phyloP scores from a whole-genome alignment of 2,329 filamentous ascomycete genomes.

The Venturia nashicola region DNA sequence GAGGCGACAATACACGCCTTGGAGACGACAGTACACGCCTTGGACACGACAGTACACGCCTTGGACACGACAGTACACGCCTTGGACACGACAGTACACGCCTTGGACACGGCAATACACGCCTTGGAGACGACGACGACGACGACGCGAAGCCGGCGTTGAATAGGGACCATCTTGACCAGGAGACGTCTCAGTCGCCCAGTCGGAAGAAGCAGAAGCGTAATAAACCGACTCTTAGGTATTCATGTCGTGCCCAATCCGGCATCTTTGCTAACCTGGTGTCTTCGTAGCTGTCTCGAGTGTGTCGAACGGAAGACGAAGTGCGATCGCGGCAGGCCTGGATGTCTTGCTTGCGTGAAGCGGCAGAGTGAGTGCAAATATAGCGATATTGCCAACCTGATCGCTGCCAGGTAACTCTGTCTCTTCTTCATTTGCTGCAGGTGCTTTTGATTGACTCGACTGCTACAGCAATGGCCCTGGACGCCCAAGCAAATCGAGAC shows the following conservation, averaged over 20 bases:
- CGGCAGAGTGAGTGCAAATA: conserved; percentile 65
- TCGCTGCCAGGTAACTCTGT: conserved; percentile 48
- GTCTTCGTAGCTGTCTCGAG: background rate
- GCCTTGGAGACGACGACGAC: background rate
- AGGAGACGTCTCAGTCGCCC: background rate
- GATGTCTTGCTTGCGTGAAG: conserved; percentile 50
- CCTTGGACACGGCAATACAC: no score
- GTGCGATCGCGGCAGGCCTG: conserved; percentile 62
- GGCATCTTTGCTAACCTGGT: background rate
- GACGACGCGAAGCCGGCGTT: background rate
- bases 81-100: no score
- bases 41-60: no score
- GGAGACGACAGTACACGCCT: no score
- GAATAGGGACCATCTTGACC: background rate
- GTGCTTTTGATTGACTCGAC: background rate
- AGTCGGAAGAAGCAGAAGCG: conserved; percentile 66
- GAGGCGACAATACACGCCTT: no score
- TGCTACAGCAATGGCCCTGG: background rate
- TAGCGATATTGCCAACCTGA: conserved; percentile 61
- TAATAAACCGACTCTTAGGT: conserved; percentile 72
- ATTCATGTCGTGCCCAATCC: conserved; percentile 28
- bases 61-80: no score
- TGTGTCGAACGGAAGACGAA: conserved; percentile 22
- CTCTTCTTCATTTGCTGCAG: background rate
- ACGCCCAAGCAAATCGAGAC: background rate